Evolutionary conservation across 1,284 basidiomycete species (phyloP).

Genomic region (Cryptococcus deneoformans): DNA sequence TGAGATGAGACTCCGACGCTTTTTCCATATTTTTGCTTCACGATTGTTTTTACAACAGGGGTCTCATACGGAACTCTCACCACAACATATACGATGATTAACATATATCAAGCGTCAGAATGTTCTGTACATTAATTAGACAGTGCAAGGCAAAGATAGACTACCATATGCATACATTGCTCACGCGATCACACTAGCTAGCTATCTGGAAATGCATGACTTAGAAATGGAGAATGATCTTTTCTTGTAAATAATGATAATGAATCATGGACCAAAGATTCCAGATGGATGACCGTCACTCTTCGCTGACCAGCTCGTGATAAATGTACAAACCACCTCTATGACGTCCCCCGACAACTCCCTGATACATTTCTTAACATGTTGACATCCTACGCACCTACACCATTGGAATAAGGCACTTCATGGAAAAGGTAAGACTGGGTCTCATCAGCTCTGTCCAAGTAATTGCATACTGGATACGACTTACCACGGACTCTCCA

Average conservation of each 20-base stretch:
- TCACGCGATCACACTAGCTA: too few species aligned
- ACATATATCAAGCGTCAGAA: too few species aligned
- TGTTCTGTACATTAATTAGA: too few species aligned
- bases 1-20: too few species aligned
- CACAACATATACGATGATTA: too few species aligned
- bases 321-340: not conserved
- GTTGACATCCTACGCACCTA: constrained; percentile 1
- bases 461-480: not conserved
- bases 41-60: too few species aligned
- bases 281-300: not conserved
- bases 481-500: constrained; percentile 50
- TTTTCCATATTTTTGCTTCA: too few species aligned
- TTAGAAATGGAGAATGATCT: too few species aligned
- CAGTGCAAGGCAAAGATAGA: too few species aligned
- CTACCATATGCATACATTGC: too few species aligned
- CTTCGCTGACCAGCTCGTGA: not conserved
- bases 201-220: too few species aligned
- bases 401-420: constrained; percentile 43
- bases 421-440: constrained; percentile 53
- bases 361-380: not conserved
- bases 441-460: not conserved
- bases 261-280: not conserved
- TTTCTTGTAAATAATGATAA: not conserved
- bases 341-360: not conserved
- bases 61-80: too few species aligned